These are phyloP conservation scores for Saksenaea vasiformis DNA, from an alignment of 371 early-diverging fungal genomes.

Conservation along the genomic window DNA sequence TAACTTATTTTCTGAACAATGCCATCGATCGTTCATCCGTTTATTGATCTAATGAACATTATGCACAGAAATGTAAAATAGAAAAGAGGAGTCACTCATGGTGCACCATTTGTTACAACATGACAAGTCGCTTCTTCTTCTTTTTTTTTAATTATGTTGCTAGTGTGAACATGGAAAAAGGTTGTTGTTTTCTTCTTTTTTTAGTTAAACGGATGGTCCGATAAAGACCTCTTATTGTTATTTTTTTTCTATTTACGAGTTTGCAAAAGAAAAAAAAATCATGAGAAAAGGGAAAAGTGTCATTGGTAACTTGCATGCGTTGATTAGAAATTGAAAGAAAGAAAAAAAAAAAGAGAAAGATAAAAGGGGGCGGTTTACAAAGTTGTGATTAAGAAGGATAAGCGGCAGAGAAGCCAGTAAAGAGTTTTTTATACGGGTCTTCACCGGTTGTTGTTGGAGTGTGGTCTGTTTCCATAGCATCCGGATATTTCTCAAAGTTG, in stretches of 20 bases:
- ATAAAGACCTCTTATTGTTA: no score
- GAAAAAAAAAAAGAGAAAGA: not conserved
- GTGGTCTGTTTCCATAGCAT: conserved; percentile 2
- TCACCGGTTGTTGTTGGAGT: not conserved
- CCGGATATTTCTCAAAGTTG: conserved; percentile 56
- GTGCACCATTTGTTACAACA: no score
- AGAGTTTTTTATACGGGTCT: not conserved
- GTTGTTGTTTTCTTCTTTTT: no score
- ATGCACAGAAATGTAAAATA: no score
- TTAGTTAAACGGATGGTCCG: no score
- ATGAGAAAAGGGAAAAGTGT: not conserved
- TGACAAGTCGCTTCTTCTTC: no score
- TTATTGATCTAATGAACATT: not conserved
- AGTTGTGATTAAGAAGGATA: not conserved
- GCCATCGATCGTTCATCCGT: not conserved
- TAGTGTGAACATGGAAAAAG: no score
- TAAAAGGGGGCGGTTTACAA: no score
- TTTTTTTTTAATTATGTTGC: no score
- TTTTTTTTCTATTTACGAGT: not conserved
- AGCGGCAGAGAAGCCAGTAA: not conserved
- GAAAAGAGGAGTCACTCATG: no score
- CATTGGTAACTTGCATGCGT: not conserved
- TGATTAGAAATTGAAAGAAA: not conserved
- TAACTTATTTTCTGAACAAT: not conserved
- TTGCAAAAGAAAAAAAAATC: not conserved